Evolutionary conservation across 1,139 yeast genomes (phyloP).

Genomic region (Groenewaldozyma auringiensis): DNA sequence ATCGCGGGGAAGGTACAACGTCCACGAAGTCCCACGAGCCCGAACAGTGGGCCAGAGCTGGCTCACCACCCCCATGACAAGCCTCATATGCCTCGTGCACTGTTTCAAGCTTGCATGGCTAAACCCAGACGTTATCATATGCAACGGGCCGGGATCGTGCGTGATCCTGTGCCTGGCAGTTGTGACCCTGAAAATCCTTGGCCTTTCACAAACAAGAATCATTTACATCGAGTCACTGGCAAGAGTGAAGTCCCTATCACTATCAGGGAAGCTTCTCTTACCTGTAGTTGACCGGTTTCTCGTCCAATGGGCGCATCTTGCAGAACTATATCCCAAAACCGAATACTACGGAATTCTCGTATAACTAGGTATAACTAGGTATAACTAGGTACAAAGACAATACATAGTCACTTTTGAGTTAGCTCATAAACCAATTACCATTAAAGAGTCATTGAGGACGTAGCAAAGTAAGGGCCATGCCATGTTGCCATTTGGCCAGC

Average conservation of each 20-base stretch:
- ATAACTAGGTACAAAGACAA: background rate
- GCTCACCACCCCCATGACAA: constrained; percentile 45
- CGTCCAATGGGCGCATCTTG: constrained; percentile 83
- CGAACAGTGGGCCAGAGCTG: constrained; percentile 65
- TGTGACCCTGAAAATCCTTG: constrained; percentile 46
- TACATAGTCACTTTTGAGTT: background rate
- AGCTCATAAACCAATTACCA: too few relatives aligned
- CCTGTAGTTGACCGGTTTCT: constrained; percentile 69
- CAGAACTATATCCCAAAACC: constrained; percentile 47
- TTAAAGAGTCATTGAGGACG: too few relatives aligned
- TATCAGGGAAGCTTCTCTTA: constrained; percentile 63
- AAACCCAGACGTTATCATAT: constrained; percentile 39
- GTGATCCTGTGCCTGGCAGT: constrained; percentile 66
- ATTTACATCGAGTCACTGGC: constrained; percentile 86
- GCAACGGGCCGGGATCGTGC: constrained; percentile 94
- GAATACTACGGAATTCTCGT: constrained; percentile 76
- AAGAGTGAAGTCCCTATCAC: constrained; percentile 64
- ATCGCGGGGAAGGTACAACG: constrained; percentile 14
- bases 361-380: too few relatives aligned
- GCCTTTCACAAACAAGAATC: constrained; percentile 49
- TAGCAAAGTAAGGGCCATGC: too few relatives aligned
- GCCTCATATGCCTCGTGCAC: constrained; percentile 30
- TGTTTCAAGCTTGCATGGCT: constrained; percentile 26
- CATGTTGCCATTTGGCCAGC: too few relatives aligned
- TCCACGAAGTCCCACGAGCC: constrained; percentile 55